A percentile compares a stretch with the other conserved stretches of the same genome.
phyloP scores from a whole-genome alignment of 2,329 filamentous ascomycete genomes.

The Aspergillaceae sp. region DNA sequence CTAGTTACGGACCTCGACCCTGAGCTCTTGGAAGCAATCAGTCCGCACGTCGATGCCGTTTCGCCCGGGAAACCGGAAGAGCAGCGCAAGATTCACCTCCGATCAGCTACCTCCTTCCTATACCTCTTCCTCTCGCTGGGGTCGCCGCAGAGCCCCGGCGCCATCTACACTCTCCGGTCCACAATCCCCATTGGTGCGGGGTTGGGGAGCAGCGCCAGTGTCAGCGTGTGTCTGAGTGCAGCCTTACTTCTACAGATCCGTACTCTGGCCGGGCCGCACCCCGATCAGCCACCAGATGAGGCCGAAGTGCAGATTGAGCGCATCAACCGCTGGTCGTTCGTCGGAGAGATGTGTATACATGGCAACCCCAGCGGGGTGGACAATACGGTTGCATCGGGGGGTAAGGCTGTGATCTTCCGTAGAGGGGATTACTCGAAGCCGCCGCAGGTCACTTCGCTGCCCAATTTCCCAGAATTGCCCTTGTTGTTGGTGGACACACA shows the following conservation, averaged over 20 bases:
- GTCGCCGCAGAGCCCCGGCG: conserved; percentile 67
- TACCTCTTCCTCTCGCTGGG: conserved; percentile 89
- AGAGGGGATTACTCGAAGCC: conserved; percentile 68
- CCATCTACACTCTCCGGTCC: conserved; percentile 82
- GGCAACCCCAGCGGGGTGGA: conserved; percentile 94
- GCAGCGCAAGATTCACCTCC: conserved; percentile 73
- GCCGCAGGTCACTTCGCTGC: conserved; percentile 65
- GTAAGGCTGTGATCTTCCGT: conserved; percentile 89
- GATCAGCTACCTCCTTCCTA: conserved; percentile 75
- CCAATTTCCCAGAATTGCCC: conserved; percentile 85
- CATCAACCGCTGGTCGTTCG: conserved; percentile 97
- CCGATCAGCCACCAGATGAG: conserved; percentile 80
- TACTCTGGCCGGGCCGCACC: conserved; percentile 80
- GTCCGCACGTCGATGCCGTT: conserved; percentile 67
- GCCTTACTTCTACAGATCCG: conserved; percentile 82
- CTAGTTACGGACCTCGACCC: conserved; percentile 74
- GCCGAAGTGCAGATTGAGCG: conserved; percentile 84
- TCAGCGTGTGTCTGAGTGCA: conserved; percentile 77
- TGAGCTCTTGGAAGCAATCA: conserved; percentile 70
- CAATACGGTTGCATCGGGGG: conserved; percentile 89
- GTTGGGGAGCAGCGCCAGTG: conserved; percentile 86
- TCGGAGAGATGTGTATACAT: conserved; percentile 94
- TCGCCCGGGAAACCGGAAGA: conserved; percentile 59
- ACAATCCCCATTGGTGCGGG: conserved; percentile 90
- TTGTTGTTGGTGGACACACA: conserved; percentile 83